Evolutionary conservation across 2,329 filamentous ascomycete genomes (phyloP).

Genomic region (Thermochaetoides dissita): DNA sequence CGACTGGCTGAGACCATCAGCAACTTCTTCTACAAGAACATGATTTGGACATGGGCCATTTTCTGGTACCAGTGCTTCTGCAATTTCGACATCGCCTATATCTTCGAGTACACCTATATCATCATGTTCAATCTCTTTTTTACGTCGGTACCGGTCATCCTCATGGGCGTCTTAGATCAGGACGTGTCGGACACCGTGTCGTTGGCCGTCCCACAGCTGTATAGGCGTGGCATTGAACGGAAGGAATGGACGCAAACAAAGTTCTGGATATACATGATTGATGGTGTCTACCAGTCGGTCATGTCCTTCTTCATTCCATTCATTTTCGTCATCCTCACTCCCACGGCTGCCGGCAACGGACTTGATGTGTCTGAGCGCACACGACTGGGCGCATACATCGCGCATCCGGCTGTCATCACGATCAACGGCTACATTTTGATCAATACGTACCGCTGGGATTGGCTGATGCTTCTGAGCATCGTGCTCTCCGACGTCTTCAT

Average conservation of each 20-base stretch:
- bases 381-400: slow-evolving; percentile 77
- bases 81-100: slow-evolving; percentile 91
- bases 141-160: slow-evolving; percentile 83
- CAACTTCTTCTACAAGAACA: slow-evolving; percentile 99
- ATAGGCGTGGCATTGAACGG: slow-evolving; percentile 87
- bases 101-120: slow-evolving; percentile 97
- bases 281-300: slow-evolving; percentile 87
- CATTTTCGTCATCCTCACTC: slow-evolving; percentile 56
- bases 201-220: slow-evolving; percentile 85
- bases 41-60: slow-evolving; percentile 90
- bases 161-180: slow-evolving; percentile 94
- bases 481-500: slow-evolving; percentile 71
- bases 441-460: slow-evolving; percentile 97
- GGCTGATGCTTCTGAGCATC: slow-evolving; percentile 78
- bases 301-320: slow-evolving; percentile 91
- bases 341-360: slow-evolving; percentile 58
- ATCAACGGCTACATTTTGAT: slow-evolving; percentile 92
- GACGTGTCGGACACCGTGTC: slow-evolving; percentile 92
- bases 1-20: slow-evolving; percentile 84
- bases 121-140: slow-evolving; percentile 93
- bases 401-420: slow-evolving; percentile 66
- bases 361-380: slow-evolving; percentile 64
- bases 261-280: slow-evolving; percentile 95
- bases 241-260: slow-evolving; percentile 92
- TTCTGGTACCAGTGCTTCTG: slow-evolving; percentile 97